Evolutionary conservation across 2,329 filamentous ascomycete genomes (phyloP).

Genomic region (Hyphodiscus sp.): DNA sequence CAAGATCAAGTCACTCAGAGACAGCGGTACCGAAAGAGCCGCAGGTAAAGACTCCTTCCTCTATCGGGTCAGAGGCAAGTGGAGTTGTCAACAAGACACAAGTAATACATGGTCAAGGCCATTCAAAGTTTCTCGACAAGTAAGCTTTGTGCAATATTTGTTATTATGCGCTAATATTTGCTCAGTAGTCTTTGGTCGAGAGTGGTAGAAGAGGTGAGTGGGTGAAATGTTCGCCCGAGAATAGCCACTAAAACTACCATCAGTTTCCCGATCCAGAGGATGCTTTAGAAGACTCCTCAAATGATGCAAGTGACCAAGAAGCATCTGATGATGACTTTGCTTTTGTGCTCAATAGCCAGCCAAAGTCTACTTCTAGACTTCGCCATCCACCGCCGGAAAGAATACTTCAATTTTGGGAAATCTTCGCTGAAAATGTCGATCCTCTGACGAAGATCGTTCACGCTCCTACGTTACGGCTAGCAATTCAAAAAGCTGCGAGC

Average conservation of each 20-base stretch:
- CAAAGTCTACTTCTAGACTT: constrained; percentile 4
- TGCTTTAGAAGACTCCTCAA: constrained; percentile 15
- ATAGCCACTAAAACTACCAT: constrained; percentile 6
- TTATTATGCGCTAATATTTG: background rate
- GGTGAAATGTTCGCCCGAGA: background rate
- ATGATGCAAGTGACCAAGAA: constrained; percentile 19
- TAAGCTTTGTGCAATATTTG: constrained; percentile 4
- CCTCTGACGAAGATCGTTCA: constrained; percentile 63
- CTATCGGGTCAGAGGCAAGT: constrained; percentile 2
- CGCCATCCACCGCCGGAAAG: constrained; percentile 39
- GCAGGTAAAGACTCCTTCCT: background rate
- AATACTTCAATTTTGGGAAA: constrained; percentile 59
- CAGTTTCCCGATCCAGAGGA: constrained; percentile 25
- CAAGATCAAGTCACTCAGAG: background rate
- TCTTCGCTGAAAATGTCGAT: constrained; percentile 62
- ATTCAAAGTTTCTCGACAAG: constrained; percentile 16
- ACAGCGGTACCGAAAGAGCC: background rate
- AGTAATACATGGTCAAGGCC: constrained; percentile 10
- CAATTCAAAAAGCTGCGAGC: constrained; percentile 54
- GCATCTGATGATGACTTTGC: constrained; percentile 22
- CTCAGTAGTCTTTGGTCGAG: background rate
- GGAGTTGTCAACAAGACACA: constrained; percentile 10
- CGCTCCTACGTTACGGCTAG: constrained; percentile 55
- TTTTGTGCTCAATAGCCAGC: constrained; percentile 20
- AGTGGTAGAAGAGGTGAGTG: background rate